A percentile compares a stretch with the other conserved stretches of the same genome.
phyloP scores from a whole-genome alignment of 1,284 basidiomycete species.

The Tilletia walkeri region DNA sequence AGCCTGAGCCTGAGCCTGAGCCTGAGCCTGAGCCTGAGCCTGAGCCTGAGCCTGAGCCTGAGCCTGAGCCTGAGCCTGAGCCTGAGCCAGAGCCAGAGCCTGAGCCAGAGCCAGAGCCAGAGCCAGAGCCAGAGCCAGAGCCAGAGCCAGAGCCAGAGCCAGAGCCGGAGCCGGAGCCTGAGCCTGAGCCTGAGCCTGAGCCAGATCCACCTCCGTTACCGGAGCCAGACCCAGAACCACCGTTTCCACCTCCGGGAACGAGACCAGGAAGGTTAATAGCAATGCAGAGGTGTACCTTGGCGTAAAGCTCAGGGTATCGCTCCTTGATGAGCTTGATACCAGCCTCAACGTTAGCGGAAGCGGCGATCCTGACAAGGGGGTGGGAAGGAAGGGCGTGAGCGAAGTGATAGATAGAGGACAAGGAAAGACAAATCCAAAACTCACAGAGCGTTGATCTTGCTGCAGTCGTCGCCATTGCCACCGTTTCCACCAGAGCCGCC shows the following conservation, averaged over 20 bases:
- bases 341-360: neutral
- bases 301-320: neutral
- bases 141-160: neutral
- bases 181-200: slow-evolving; percentile 11
- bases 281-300: neutral
- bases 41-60: slow-evolving; percentile 17
- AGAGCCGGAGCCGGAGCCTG: neutral
- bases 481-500: slow-evolving; percentile 17
- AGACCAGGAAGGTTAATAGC: neutral
- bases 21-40: slow-evolving; percentile 12
- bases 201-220: neutral
- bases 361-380: neutral
- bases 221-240: neutral
- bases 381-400: too few relatives aligned
- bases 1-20: neutral
- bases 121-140: neutral
- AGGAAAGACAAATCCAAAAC: neutral
- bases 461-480: neutral
- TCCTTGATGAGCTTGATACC: neutral
- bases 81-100: neutral
- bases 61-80: slow-evolving; percentile 10
- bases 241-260: neutral
- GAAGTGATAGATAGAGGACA: too few relatives aligned
- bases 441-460: neutral
- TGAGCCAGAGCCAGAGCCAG: neutral